Base-by-base conservation (phyloP, 2,329 filamentous ascomycete species). In the Botrytis medusae region DNA sequence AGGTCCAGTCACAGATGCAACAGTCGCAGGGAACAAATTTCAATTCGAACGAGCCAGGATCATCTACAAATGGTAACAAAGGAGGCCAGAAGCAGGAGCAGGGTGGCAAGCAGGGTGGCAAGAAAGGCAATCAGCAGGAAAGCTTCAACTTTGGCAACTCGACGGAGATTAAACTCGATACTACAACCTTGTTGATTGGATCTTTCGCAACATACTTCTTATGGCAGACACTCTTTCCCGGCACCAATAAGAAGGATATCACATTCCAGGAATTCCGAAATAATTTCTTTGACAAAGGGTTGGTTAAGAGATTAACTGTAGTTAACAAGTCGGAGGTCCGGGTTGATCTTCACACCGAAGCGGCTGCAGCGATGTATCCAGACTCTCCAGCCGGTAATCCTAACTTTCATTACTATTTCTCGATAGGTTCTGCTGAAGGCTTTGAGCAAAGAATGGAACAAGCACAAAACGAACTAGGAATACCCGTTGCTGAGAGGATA, bases 241-340 rank as follows among this genome's bases (percentile, higher is more conserved):
- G 87, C 32, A 90, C 92, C 76, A 87, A 86, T 75, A 86, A 85
- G 72, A 86, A 90, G 79, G 95, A 99, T 81, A 98, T 99, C 74
- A 98, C 96, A 72, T 99, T 94, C 93, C 95, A 99, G 84, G 96
- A 99, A 84, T 93, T 99, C 84, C 88, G 93, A 76, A 95, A 90
- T 78, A 96, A 94, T 46, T 98, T 97, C 86, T 86, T 99, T 74
- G 94, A 98, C 84, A 98, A 97, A 86, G 96, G 96, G 12, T 87
- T 99, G 37, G 95, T 99, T 32, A 93, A 98, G 84, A 98, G 95
- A 85, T 87, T 99, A 77, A 91, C 91, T 29, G 91, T 97, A 48
- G 88, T 97, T 69, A 90, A 94, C 78, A 89, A 91, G 76, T 90
- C 89, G 79, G 89, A 89, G 75, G 96, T 98, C 63, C 89, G 92